Conservation (phyloP, 768 basidiomycete species). For the Suillus clintonianus region DNA sequence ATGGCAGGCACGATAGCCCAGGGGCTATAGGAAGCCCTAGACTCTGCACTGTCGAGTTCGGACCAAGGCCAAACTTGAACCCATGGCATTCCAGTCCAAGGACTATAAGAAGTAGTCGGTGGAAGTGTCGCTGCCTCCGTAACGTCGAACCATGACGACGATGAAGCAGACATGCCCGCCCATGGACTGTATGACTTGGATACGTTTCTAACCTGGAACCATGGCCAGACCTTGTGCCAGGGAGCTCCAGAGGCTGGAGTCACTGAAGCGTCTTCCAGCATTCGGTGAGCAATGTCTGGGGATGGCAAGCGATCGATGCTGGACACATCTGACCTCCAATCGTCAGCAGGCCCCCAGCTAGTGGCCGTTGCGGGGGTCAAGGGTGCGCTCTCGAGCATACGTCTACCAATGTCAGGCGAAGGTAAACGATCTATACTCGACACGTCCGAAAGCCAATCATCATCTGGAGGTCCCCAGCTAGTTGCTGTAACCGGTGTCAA, state of each 20-base stretch:
- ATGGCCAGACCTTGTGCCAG: constrained; percentile 16
- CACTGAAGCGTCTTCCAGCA: constrained; percentile 55
- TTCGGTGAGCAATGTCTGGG: constrained; percentile 57
- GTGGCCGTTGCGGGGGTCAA: constrained; percentile 44
- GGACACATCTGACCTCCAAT: constrained; percentile 37
- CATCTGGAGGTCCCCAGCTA: constrained; percentile 57
- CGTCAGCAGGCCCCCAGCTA: constrained; percentile 52
- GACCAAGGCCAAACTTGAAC: constrained; percentile 2
- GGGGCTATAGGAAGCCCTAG: not conserved
- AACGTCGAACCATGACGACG: not conserved
- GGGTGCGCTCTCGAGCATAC: constrained; percentile 33
- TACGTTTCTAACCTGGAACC: not conserved
- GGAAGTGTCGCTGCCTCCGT: not conserved
- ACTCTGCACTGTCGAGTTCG: not conserved
- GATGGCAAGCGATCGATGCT: constrained; percentile 44
- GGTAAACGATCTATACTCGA: constrained; percentile 42
- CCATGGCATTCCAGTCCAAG: constrained; percentile 3
- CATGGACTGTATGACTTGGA: constrained; percentile 2
- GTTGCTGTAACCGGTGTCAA: constrained; percentile 47
- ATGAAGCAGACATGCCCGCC: not conserved
- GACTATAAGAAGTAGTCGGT: constrained; percentile 4
- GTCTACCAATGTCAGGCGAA: constrained; percentile 60
- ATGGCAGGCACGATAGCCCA: constrained; percentile 1
- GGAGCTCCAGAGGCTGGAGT: constrained; percentile 19
- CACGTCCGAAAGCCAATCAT: constrained; percentile 36